Conservation (phyloP, 1,284 basidiomycete genomes). For the Tranzscheliella williamsii region DNA sequence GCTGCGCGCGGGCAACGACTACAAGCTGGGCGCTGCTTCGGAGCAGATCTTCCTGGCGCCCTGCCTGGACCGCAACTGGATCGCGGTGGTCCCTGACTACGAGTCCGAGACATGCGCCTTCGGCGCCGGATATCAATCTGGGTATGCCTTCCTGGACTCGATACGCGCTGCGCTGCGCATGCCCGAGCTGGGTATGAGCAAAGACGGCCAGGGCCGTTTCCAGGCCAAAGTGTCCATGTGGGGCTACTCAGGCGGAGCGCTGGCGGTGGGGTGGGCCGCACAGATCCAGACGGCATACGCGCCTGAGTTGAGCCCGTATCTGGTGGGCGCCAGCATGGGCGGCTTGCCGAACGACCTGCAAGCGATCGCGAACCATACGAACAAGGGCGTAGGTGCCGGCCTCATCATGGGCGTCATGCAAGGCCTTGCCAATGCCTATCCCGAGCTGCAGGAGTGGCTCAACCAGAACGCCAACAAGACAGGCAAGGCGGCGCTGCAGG, state of each 20-base stretch:
- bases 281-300: constrained; percentile 44
- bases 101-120: constrained; percentile 51
- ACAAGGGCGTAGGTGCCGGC: constrained; percentile 35
- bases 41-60: constrained; percentile 49
- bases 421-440: constrained; percentile 44
- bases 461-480: constrained; percentile 16
- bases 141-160: constrained; percentile 46
- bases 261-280: constrained; percentile 53
- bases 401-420: constrained; percentile 42
- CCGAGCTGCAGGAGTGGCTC: constrained; percentile 42
- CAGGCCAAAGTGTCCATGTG: constrained; percentile 36
- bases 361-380: constrained; percentile 24
- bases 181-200: constrained; percentile 22
- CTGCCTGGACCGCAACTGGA: constrained; percentile 47
- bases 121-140: constrained; percentile 43
- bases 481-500: constrained; percentile 16
- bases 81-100: constrained; percentile 49
- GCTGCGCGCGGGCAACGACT: constrained; percentile 22
- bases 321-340: constrained; percentile 48
- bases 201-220: constrained; percentile 3
- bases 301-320: constrained; percentile 28
- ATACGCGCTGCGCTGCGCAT: constrained; percentile 43
- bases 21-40: constrained; percentile 25
- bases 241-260: constrained; percentile 57
- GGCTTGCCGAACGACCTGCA: constrained; percentile 48